phyloP scores from a whole-genome alignment of 805 yeast genomes.

The Zygosaccharomyces rouxii region DNA sequence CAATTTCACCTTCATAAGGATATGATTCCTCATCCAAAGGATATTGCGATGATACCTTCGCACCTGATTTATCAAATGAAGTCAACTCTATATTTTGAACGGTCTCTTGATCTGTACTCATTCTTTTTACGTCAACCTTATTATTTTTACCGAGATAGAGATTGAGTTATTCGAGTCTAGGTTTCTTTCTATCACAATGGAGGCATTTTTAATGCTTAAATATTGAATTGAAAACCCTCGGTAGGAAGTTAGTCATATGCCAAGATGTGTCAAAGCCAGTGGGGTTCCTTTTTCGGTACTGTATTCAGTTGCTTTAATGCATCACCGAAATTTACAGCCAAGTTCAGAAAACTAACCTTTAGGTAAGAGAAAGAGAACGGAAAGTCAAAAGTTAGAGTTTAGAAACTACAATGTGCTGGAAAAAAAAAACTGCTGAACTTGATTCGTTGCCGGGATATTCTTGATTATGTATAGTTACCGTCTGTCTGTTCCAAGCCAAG shows the following conservation, averaged over 20 bases:
- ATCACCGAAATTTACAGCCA: neutral
- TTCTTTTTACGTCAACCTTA: neutral
- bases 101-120: neutral
- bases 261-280: neutral
- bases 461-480: neutral
- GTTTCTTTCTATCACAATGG: neutral
- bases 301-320: neutral
- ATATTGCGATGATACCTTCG: neutral
- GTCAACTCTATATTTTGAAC: neutral
- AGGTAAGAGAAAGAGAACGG: too few species aligned
- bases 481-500: too few species aligned
- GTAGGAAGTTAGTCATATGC: neutral
- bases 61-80: neutral
- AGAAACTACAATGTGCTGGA: too few species aligned
- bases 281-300: neutral
- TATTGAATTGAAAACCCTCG: neutral
- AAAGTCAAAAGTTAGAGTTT: too few species aligned
- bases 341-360: too few species aligned
- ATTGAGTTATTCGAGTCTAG: neutral
- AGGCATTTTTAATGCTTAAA: neutral
- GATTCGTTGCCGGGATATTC: too few species aligned
- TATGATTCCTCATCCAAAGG: slow-evolving; percentile 1
- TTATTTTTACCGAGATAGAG: neutral
- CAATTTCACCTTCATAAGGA: slow-evolving; percentile 1
- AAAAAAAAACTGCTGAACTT: too few species aligned